Evolutionary conservation across 768 basidiomycete species (phyloP).

Genomic region (Lyophyllum decastes): DNA sequence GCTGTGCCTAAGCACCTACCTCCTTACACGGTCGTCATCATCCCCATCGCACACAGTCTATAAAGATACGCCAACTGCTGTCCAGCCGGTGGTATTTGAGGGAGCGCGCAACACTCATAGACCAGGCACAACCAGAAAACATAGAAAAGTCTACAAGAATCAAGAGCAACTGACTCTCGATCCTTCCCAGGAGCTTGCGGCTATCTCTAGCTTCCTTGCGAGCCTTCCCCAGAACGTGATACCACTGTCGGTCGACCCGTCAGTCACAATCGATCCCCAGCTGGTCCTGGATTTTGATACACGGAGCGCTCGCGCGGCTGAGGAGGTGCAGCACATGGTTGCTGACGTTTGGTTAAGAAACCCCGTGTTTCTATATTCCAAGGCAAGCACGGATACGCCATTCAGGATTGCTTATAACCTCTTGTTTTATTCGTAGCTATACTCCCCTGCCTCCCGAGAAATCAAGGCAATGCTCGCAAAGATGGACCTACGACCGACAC

Average conservation of each 20-base stretch:
- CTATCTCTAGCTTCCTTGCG: slow-evolving; percentile 71
- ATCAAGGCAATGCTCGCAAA: slow-evolving; percentile 57
- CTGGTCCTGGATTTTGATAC: slow-evolving; percentile 85
- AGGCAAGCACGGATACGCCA: slow-evolving; percentile 39
- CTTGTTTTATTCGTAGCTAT: slow-evolving; percentile 40
- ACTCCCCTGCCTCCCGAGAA: slow-evolving; percentile 68
- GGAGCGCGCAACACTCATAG: slow-evolving; percentile 37
- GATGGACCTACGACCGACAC: slow-evolving; percentile 60
- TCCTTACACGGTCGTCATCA: slow-evolving; percentile 49
- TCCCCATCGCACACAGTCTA: slow-evolving; percentile 37
- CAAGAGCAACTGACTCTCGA: slow-evolving; percentile 48
- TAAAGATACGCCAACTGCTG: slow-evolving; percentile 27
- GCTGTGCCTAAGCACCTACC: slow-evolving; percentile 51
- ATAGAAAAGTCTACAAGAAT: slow-evolving; percentile 20
- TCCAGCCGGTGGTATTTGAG: slow-evolving; percentile 36
- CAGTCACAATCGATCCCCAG: slow-evolving; percentile 71
- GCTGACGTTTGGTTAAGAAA: slow-evolving; percentile 71
- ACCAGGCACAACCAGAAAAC: slow-evolving; percentile 19
- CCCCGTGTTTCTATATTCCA: slow-evolving; percentile 76
- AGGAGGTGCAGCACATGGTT: slow-evolving; percentile 62
- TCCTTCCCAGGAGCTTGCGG: slow-evolving; percentile 67
- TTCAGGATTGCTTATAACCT: slow-evolving; percentile 3
- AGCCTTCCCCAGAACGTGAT: slow-evolving; percentile 77
- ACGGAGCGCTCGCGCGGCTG: slow-evolving; percentile 55
- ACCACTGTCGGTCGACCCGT: slow-evolving; percentile 64